phyloP scores from a whole-genome alignment of 2,329 filamentous ascomycete genomes.

The Aureobasidium sp. region DNA sequence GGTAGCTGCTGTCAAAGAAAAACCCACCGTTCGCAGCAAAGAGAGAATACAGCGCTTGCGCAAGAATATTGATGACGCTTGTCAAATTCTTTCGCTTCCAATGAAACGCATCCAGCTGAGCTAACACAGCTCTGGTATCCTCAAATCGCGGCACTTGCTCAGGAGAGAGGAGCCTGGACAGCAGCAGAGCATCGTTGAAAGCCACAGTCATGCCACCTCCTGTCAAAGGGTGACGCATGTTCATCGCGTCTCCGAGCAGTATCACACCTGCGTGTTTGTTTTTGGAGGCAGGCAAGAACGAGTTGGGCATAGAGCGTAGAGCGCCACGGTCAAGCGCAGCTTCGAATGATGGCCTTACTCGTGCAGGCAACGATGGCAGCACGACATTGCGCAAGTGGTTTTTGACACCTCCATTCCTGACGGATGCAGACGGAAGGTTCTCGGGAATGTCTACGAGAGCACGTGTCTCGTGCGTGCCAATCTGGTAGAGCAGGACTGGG shows the following conservation, averaged over 20 bases:
- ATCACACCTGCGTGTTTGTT: constrained; percentile 66
- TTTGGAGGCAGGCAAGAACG: constrained; percentile 75
- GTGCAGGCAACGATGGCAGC: constrained; percentile 66
- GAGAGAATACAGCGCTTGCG: constrained; percentile 82
- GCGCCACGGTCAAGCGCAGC: constrained; percentile 69
- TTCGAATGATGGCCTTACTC: constrained; percentile 65
- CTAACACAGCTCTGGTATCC: constrained; percentile 58
- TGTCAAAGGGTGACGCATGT: constrained; percentile 98
- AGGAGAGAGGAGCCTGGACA: constrained; percentile 68
- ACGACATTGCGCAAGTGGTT: constrained; percentile 75
- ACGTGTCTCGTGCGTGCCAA: constrained; percentile 88
- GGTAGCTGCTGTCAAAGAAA: constrained; percentile 14
- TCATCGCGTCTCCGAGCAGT: constrained; percentile 87
- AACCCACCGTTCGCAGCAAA: constrained; percentile 69
- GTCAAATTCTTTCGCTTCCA: constrained; percentile 78
- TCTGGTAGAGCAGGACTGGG: constrained; percentile 91
- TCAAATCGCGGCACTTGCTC: constrained; percentile 60
- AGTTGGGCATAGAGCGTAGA: constrained; percentile 91
- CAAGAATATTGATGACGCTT: constrained; percentile 94
- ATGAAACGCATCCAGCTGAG: constrained; percentile 70
- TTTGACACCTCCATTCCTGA: constrained; percentile 73
- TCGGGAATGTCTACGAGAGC: constrained; percentile 83
- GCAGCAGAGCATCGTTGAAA: constrained; percentile 80
- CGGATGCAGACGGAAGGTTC: constrained; percentile 64
- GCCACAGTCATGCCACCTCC: constrained; percentile 98